phyloP scores from a whole-genome alignment of 169 alveolate species.

The Eimeria sp. region DNA sequence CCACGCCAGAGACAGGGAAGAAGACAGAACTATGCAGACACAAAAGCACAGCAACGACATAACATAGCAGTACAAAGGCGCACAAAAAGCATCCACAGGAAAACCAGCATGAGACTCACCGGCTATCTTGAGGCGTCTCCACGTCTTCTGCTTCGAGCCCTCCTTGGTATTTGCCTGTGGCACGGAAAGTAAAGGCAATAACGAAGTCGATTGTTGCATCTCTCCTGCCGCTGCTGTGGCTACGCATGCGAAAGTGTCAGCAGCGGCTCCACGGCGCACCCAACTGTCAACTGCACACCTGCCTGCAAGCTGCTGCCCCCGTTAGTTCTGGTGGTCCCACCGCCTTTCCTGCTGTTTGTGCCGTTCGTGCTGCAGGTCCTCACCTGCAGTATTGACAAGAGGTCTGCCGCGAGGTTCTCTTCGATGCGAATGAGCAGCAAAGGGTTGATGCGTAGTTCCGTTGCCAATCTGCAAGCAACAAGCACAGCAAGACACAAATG shows the following conservation, averaged over 20 bases:
- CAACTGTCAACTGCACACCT: not conserved
- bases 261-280: not conserved
- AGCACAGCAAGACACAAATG: not conserved
- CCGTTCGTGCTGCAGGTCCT: not conserved
- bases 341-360: not conserved
- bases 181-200: not conserved
- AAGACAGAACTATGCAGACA: not conserved
- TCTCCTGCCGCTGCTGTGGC: not conserved
- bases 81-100: not conserved
- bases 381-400: constrained; percentile 61
- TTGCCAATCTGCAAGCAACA: constrained; percentile 57
- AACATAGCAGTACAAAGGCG: not conserved
- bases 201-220: not conserved
- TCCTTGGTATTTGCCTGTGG: constrained; percentile 78
- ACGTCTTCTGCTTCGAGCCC: constrained; percentile 76
- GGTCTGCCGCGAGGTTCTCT: constrained; percentile 79
- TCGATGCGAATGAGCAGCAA: constrained; percentile 55
- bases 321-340: not conserved
- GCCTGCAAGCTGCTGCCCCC: not conserved
- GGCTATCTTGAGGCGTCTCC: constrained; percentile 82
- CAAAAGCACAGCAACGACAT: not conserved
- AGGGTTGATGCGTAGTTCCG: constrained; percentile 45
- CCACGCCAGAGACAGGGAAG: not conserved
- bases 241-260: not conserved
- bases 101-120: not conserved